Percentiles rank a stretch among this genome's conserved stretches.
phyloP scores from a whole-genome alignment of 768 basidiomycete species.

The Suillus americanus region DNA sequence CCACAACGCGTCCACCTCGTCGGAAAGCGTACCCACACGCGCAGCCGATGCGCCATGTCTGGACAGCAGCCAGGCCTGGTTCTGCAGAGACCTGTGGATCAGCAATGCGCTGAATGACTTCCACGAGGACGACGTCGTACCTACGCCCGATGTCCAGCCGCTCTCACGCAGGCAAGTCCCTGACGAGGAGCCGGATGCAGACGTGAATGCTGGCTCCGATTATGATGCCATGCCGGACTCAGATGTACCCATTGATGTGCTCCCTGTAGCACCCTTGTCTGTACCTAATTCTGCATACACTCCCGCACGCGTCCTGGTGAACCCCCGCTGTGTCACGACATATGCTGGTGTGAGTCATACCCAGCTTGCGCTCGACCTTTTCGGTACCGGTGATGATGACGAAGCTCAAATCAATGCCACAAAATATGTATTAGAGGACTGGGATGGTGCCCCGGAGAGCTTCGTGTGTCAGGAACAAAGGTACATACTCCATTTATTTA shows the following conservation, averaged over 20 bases:
- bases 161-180: constrained; percentile 34
- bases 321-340: constrained; percentile 95
- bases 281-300: constrained; percentile 89
- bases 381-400: constrained; percentile 75
- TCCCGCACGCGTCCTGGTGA: constrained; percentile 90
- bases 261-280: constrained; percentile 42
- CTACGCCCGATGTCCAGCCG: constrained; percentile 23
- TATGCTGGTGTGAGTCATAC: constrained; percentile 98
- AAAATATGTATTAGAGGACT: constrained; percentile 89
- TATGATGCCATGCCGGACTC: constrained; percentile 81
- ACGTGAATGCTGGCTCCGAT: constrained; percentile 84
- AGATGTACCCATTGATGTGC: constrained; percentile 36
- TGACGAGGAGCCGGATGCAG: constrained; percentile 47
- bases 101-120: constrained; percentile 77
- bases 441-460: constrained; percentile 95
- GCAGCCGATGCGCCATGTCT: constrained; percentile 84
- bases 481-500: constrained; percentile 37
- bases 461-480: constrained; percentile 98
- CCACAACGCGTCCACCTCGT: constrained; percentile 72
- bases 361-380: constrained; percentile 91
- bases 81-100: constrained; percentile 98
- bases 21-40: constrained; percentile 53
- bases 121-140: constrained; percentile 45
- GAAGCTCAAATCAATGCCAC: constrained; percentile 41
- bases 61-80: constrained; percentile 97